phyloP scores from a whole-genome alignment of 495 filamentous ascomycete genomes.

The Aspergillus kassunensis region DNA sequence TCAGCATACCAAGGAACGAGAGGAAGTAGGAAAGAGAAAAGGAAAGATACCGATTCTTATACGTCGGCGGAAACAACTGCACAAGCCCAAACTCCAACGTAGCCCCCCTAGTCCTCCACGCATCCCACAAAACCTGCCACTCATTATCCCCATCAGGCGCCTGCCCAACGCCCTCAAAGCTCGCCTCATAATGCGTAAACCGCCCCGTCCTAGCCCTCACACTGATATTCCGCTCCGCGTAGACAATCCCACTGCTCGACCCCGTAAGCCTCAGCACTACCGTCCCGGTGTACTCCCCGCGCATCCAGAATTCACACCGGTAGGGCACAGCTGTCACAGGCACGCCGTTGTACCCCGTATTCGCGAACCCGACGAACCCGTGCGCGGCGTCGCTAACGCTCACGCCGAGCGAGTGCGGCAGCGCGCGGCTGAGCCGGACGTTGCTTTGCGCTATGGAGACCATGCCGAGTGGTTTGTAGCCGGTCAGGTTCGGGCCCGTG shows the following conservation, averaged over 20 bases:
- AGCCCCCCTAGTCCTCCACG: conserved; percentile 34
- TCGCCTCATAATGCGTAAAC: conserved; percentile 33
- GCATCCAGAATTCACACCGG: conserved; percentile 54
- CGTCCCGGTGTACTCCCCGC: conserved; percentile 32
- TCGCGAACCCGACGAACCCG: conserved; percentile 51
- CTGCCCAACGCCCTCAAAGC: conserved; percentile 32
- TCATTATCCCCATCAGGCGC: conserved; percentile 63
- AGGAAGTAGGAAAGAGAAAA: too few relatives aligned
- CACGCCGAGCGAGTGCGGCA: conserved; percentile 59
- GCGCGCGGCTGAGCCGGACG: conserved; percentile 46
- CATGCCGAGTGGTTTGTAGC: conserved; percentile 52
- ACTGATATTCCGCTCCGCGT: conserved; percentile 32
- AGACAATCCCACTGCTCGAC: conserved; percentile 28
- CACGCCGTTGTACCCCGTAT: conserved; percentile 60
- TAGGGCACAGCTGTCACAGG: conserved; percentile 49
- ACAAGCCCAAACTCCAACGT: conserved; percentile 62
- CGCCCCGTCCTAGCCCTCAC: conserved; percentile 22
- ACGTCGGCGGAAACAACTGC: conserved; percentile 65
- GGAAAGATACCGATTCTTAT: conserved; percentile 15
- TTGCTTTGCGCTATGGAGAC: conserved; percentile 48
- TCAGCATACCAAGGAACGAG: not conserved
- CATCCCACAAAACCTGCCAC: conserved; percentile 57
- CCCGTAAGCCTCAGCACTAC: conserved; percentile 33
- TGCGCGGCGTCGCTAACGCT: conserved; percentile 28
- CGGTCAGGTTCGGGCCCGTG: conserved; percentile 46